Evolutionary conservation across 192 early-diverging fungal species (phyloP).

Genomic region (Coemansia sp.): DNA sequence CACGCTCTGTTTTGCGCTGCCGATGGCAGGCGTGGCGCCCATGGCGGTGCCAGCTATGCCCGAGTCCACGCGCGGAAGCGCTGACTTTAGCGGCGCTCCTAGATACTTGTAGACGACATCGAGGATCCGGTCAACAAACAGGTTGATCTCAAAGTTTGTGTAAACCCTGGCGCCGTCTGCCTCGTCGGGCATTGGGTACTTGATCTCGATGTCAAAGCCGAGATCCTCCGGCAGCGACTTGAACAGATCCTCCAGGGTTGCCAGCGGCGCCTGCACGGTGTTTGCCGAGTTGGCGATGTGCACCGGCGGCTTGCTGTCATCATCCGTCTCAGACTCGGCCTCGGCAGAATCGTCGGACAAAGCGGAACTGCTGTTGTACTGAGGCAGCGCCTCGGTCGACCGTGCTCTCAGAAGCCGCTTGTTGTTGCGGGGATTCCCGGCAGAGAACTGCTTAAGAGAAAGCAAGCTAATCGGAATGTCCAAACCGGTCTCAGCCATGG

Average conservation of each 20-base stretch:
- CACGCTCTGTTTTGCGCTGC: not conserved
- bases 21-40: constrained; percentile 3
- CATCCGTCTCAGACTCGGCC: not conserved
- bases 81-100: not conserved
- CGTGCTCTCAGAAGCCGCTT: constrained; percentile 10
- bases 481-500: constrained; percentile 68
- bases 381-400: constrained; percentile 27
- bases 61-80: too few relatives aligned
- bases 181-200: constrained; percentile 93
- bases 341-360: not conserved
- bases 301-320: constrained; percentile 30
- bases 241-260: constrained; percentile 79
- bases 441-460: constrained; percentile 69
- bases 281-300: constrained; percentile 75
- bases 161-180: constrained; percentile 73
- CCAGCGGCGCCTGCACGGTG: constrained; percentile 84
- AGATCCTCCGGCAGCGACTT: constrained; percentile 69
- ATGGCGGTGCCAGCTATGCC: not conserved
- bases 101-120: constrained; percentile 64
- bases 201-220: constrained; percentile 95
- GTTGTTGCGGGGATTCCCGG: constrained; percentile 52
- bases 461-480: constrained; percentile 69
- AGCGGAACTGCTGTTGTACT: not conserved
- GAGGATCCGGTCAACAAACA: constrained; percentile 83
- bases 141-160: constrained; percentile 75